Evolutionary conservation across 768 basidiomycete genomes (phyloP).

Genomic region (Tremella fuciformis): DNA sequence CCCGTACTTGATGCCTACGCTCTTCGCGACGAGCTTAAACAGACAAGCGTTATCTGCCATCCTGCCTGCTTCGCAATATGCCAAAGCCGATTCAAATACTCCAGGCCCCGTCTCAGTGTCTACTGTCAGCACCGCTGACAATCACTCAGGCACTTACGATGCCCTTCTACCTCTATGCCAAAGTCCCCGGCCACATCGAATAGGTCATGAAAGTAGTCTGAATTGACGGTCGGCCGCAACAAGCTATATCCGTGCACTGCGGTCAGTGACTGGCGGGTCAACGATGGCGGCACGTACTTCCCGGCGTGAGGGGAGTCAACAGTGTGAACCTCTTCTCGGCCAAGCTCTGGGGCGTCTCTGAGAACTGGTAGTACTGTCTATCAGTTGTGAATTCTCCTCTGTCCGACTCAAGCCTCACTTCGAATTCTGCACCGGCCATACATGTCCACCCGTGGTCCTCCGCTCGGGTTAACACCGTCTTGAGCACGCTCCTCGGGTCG

Average conservation of each 20-base stretch:
- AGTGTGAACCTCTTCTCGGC: slow-evolving; percentile 73
- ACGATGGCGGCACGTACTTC: slow-evolving; percentile 64
- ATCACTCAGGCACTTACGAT: slow-evolving; percentile 59
- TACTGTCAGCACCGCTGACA: background rate
- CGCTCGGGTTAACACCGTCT: slow-evolving; percentile 59
- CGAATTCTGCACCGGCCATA: slow-evolving; percentile 87
- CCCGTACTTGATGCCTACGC: slow-evolving; percentile 80
- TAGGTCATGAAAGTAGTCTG: slow-evolving; percentile 80
- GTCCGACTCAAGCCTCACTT: slow-evolving; percentile 58
- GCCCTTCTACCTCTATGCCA: slow-evolving; percentile 77
- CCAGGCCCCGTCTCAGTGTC: slow-evolving; percentile 54
- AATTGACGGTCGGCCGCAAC: slow-evolving; percentile 83
- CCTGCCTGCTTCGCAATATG: slow-evolving; percentile 47
- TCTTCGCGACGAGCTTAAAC: slow-evolving; percentile 90
- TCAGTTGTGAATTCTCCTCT: background rate
- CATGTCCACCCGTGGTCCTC: slow-evolving; percentile 59
- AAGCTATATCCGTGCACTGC: slow-evolving; percentile 96
- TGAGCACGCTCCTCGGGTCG: slow-evolving; percentile 81
- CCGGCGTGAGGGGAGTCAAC: slow-evolving; percentile 79
- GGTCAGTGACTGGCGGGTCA: background rate
- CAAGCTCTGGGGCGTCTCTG: slow-evolving; percentile 75
- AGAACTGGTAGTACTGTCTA: slow-evolving; percentile 51
- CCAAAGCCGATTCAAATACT: slow-evolving; percentile 52
- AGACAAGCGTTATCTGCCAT: slow-evolving; percentile 63
- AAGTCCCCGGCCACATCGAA: slow-evolving; percentile 69